Conservation (phyloP, 2,329 filamentous ascomycete species). For the Chlorencoelia australis region DNA sequence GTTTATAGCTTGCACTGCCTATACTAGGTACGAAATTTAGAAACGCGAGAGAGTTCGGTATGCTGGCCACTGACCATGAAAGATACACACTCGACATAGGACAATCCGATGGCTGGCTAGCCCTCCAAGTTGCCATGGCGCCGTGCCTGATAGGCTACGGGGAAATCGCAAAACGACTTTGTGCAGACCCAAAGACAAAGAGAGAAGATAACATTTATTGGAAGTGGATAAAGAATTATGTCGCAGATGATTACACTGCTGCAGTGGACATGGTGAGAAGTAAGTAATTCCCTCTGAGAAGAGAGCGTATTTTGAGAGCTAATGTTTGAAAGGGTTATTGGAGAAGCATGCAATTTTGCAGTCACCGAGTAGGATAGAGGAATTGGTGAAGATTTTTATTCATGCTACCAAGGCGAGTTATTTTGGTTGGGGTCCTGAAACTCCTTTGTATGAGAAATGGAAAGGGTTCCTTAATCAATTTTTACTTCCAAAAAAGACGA, state of each 20-base stretch:
- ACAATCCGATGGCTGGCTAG: conserved; percentile 78
- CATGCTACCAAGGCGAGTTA: conserved; percentile 75
- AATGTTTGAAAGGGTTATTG: too few relatives aligned
- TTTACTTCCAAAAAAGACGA: too few relatives aligned
- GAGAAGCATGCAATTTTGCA: conserved; percentile 66
- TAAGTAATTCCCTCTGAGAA: conserved; percentile 30
- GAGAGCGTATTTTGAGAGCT: conserved; percentile 33
- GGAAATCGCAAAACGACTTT: conserved; percentile 62
- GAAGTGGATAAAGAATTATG: conserved; percentile 87
- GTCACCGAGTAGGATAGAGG: conserved; percentile 66
- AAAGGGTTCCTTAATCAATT: too few relatives aligned
- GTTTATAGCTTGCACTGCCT: conserved; percentile 60
- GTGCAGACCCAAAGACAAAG: conserved; percentile 49
- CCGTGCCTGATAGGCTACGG: conserved; percentile 89
- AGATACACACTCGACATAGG: conserved; percentile 84
- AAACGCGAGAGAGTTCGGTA: too few relatives aligned
- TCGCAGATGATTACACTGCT: conserved; percentile 65
- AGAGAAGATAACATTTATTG: conserved; percentile 66
- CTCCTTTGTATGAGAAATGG: too few relatives aligned
- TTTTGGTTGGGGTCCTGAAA: too few relatives aligned
- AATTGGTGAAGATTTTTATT: conserved; percentile 75
- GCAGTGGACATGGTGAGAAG: conserved; percentile 63
- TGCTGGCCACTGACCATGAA: conserved; percentile 4
- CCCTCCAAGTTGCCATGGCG: conserved; percentile 72
- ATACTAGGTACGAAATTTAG: conserved; percentile 51